Base-by-base conservation (phyloP, 441 rosid genomes). In the Euphorbia neoarborescens region DNA sequence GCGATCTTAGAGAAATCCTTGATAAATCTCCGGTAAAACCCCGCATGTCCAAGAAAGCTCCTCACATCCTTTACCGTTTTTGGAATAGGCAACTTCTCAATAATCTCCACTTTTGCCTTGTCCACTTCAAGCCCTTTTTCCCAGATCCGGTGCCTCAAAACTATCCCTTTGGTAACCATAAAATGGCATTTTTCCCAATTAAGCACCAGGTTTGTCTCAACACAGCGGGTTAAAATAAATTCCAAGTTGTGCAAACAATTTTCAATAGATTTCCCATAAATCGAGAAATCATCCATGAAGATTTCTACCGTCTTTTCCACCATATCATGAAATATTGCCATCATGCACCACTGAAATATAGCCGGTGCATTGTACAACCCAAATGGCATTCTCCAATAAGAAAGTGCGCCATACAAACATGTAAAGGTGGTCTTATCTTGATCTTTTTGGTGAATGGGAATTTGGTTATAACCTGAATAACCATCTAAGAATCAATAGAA, bases 101-200 rank as follows among this genome's bases (percentile, higher is more conserved):
- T 54, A 0, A 54, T 30, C 5, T 54, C 13, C 8, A 54, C 59
- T 10, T 54, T 54, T 3, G 59, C 59, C 8, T 6, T 7, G 3
- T 54, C 59, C 3, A 54, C 27, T 11, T 54, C 28, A 0, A 54
- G 5, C 5, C 59, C 59, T 13, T 22, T 54, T 2, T 22, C 2
- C 0, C 3, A 54, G 7, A 20, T 22, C 2, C 6, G 4, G 8
- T 54, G 59, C 3, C 59, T 30, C 1, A 11, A 13, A 46, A 20
- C 11, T 0, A 60, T 60, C 0, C 22, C 20, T 60, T 30, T 40
- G 3, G 30, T 17, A 9, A 60, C n/a, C 40, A 28, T 60, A 8
- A 60, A 60, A 30, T 60, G 64, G 3, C 42, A 60, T 4, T 60
- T 60, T 15, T 60, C 40, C 64, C 64, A 60, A 30, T 60, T 28